These are phyloP conservation scores for Neopestalotiopsis sp. DNA, from an alignment of 2,329 filamentous ascomycete species.

Conservation along the genomic window DNA sequence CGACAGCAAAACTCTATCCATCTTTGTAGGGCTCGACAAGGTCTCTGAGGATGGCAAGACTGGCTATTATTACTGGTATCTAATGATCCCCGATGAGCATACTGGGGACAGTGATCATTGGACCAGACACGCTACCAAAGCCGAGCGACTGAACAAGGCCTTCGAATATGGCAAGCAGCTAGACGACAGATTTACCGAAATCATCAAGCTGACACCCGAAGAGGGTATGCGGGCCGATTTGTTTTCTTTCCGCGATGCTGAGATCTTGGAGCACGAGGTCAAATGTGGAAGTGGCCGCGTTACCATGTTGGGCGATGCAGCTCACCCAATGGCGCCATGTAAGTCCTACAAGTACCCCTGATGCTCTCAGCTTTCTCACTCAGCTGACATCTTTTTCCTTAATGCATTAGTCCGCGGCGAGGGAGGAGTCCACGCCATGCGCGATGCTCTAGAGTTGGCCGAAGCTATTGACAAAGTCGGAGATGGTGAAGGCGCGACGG, in stretches of 20 bases:
- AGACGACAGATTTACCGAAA: conserved; percentile 5
- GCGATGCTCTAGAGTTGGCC: conserved; percentile 38
- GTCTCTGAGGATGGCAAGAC: conserved; percentile 23
- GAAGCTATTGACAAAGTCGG: neutral
- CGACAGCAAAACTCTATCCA: neutral
- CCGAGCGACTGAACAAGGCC: neutral
- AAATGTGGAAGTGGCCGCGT: conserved; percentile 39
- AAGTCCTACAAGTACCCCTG: conserved; percentile 25
- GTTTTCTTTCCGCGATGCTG: conserved; percentile 15
- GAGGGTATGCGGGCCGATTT: conserved; percentile 8
- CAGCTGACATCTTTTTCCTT: neutral
- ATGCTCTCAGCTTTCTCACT: neutral
- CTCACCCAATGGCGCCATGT: conserved; percentile 52
- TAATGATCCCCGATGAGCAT: conserved; percentile 25
- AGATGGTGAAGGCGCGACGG: neutral
- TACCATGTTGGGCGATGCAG: conserved; percentile 49
- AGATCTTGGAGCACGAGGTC: conserved; percentile 21
- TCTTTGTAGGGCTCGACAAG: conserved; percentile 33
- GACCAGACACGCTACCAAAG: conserved; percentile 28
- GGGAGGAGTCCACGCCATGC: conserved; percentile 50
- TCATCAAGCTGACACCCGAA: conserved; percentile 9
- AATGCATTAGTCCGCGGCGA: conserved; percentile 46
- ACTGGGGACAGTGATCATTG: conserved; percentile 38
- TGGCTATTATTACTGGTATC: conserved; percentile 35
- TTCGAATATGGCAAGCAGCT: neutral